Percentiles rank a stretch among this genome's conserved stretches.
phyloP scores from a whole-genome alignment of 345 rosid genomes.

The Salix arbutifolia region DNA sequence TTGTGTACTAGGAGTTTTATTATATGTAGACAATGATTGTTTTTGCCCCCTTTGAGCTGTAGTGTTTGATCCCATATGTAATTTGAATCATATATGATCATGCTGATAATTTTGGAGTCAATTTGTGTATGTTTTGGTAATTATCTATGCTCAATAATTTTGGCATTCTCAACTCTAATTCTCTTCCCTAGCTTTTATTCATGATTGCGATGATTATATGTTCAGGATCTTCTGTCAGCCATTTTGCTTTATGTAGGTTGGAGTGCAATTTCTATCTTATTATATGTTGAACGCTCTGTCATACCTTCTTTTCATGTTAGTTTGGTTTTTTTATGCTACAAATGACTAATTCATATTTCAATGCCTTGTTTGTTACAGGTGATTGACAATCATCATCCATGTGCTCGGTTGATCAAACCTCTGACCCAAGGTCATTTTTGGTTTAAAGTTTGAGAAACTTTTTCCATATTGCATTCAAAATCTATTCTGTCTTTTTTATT shows the following conservation, averaged over 20 bases:
- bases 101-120: too few species aligned
- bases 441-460: background rate
- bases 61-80: too few species aligned
- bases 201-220: too few species aligned
- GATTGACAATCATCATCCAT: conserved; percentile 1
- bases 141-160: too few species aligned
- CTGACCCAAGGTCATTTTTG: conserved; percentile 27
- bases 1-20: background rate
- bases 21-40: background rate
- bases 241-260: background rate
- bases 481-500: too few species aligned
- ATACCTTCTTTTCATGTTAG: background rate
- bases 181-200: too few species aligned
- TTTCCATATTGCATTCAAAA: too few species aligned
- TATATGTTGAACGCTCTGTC: background rate
- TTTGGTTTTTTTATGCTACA: background rate
- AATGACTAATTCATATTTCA: conserved; percentile 5
- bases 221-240: background rate
- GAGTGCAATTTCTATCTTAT: background rate
- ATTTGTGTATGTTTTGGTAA: too few species aligned
- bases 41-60: background rate
- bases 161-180: too few species aligned
- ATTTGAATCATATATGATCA: too few species aligned
- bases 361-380: conserved; percentile 25
- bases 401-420: conserved; percentile 44